A percentile compares a stretch with the other conserved stretches of the same genome.
phyloP scores from a whole-genome alignment of 2,329 filamentous ascomycete species.

The Cercospora zeina region DNA sequence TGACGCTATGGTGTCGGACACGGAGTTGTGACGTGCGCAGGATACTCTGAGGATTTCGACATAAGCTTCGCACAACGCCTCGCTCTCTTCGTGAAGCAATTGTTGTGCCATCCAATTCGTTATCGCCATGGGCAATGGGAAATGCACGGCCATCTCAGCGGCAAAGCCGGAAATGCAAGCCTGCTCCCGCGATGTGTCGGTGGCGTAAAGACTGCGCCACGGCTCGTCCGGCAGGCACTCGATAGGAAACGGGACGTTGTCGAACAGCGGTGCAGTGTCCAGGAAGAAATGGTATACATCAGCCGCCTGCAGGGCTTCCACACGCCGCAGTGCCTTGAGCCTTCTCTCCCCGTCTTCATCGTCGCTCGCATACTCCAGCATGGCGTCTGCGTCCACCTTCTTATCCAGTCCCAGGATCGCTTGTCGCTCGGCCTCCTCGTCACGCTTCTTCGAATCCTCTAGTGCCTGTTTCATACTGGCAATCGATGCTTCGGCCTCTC shows the following conservation, averaged over 20 bases:
- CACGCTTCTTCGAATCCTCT: constrained; percentile 24
- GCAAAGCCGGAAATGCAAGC: constrained; percentile 48
- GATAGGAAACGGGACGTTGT: constrained; percentile 34
- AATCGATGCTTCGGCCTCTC: constrained; percentile 31
- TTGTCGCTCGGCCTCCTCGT: constrained; percentile 21
- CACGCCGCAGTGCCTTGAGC: constrained; percentile 59
- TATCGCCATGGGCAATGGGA: constrained; percentile 43
- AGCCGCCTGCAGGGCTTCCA: constrained; percentile 58
- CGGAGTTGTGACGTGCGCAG: constrained; percentile 16
- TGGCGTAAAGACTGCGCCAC: constrained; percentile 41
- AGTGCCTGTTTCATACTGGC: constrained; percentile 31
- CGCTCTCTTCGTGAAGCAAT: constrained; percentile 36
- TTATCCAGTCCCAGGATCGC: constrained; percentile 14
- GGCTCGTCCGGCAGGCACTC: constrained; percentile 36
- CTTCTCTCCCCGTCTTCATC: constrained; percentile 53
- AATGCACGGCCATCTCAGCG: constrained; percentile 42
- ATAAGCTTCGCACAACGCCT: constrained; percentile 43
- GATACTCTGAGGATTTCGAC: constrained; percentile 33
- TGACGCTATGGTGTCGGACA: constrained; percentile 24
- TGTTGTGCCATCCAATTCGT: constrained; percentile 48
- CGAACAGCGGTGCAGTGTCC: constrained; percentile 20
- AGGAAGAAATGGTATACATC: constrained; percentile 61
- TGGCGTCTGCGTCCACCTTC: constrained; percentile 22
- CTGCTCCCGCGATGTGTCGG: constrained; percentile 40
- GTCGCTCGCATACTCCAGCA: constrained; percentile 50